A percentile compares a stretch with the other conserved stretches of the same genome.
phyloP scores from a whole-genome alignment of 495 filamentous ascomycete species.

The Hamigera avellanea region DNA sequence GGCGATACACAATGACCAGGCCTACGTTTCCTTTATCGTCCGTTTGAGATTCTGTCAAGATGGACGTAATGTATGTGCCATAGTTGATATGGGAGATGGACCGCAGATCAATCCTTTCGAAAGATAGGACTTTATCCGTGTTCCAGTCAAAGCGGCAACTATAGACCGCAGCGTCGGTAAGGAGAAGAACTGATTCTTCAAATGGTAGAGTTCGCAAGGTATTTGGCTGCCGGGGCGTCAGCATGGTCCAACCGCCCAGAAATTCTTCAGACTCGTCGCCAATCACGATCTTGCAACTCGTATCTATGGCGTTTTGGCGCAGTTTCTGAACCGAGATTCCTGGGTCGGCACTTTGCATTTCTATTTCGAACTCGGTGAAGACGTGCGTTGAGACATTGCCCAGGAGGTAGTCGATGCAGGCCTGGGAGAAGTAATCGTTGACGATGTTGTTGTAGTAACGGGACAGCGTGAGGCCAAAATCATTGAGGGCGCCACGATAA shows the following conservation, averaged over 20 bases:
- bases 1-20: constrained; percentile 63
- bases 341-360: constrained; percentile 79
- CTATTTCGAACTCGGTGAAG: constrained; percentile 83
- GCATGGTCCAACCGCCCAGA: constrained; percentile 71
- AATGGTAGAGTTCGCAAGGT: constrained; percentile 57
- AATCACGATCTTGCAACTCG: constrained; percentile 70
- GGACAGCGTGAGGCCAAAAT: constrained; percentile 78
- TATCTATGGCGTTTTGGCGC: constrained; percentile 80
- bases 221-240: constrained; percentile 54
- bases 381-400: constrained; percentile 73
- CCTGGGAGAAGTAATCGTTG: constrained; percentile 92
- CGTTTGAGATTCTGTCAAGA: constrained; percentile 57
- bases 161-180: constrained; percentile 79
- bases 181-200: constrained; percentile 72
- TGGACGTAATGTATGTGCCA: constrained; percentile 84
- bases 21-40: constrained; percentile 76
- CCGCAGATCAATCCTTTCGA: constrained; percentile 72
- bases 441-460: constrained; percentile 66
- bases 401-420: constrained; percentile 86
- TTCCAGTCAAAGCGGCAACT: constrained; percentile 86
- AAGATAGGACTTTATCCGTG: constrained; percentile 80
- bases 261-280: constrained; percentile 75
- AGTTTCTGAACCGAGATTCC: constrained; percentile 73
- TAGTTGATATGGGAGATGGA: constrained; percentile 58
- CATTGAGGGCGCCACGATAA: constrained; percentile 84